A percentile compares a stretch with the other conserved stretches of the same genome.
Evolutionary conservation across 257 asterid genomes (phyloP).

Genomic region (Jacaranda copaia): DNA sequence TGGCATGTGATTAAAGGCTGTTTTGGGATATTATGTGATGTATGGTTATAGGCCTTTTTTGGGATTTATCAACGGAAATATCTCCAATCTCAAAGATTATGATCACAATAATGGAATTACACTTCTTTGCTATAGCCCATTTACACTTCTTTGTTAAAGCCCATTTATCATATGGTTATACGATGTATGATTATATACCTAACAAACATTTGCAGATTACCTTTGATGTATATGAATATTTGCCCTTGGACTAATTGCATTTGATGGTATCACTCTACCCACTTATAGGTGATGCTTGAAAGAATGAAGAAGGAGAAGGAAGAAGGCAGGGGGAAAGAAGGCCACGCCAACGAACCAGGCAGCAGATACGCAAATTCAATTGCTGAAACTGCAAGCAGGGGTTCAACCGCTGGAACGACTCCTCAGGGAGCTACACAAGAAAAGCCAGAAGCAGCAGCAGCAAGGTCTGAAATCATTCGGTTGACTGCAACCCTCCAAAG

Average conservation of each 20-base stretch:
- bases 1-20: no score
- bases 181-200: no score
- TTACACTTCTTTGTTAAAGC: no score
- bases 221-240: no score
- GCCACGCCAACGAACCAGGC: conserved; percentile 7
- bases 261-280: not conserved
- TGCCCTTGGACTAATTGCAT: not conserved
- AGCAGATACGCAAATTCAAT: conserved; percentile 28
- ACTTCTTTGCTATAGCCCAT: no score
- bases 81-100: no score
- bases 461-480: conserved; percentile 38
- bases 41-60: no score
- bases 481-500: conserved; percentile 48
- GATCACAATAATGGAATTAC: no score
- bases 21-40: no score
- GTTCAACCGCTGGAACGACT: not conserved
- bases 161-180: no score
- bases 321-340: conserved; percentile 54
- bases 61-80: no score
- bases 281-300: conserved; percentile 66
- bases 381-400: conserved; percentile 36
- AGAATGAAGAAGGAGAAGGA: conserved; percentile 83
- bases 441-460: conserved; percentile 21
- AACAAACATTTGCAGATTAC: no score
- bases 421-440: not conserved